A percentile compares a stretch with the other conserved stretches of the same genome.
Conservation (phyloP, 202 grass and related monocot genomes). For the Panicum virgatum region DNA sequence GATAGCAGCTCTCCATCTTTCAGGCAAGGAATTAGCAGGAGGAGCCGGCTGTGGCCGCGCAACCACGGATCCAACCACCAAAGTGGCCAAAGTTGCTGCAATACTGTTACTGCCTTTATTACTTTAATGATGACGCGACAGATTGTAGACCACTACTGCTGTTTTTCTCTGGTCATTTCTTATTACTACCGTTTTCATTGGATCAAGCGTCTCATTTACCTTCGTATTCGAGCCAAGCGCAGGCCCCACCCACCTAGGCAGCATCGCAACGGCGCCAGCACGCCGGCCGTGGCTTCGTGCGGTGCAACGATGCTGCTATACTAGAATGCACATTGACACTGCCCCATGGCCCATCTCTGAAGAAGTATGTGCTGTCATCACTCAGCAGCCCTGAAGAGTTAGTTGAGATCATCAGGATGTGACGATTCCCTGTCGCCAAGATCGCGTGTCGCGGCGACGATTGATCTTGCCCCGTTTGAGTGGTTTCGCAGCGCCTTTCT, state of each 20-base stretch:
- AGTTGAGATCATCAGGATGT: neutral
- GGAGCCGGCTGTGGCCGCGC: neutral
- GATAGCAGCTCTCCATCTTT: neutral
- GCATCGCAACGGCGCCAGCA: too few species aligned
- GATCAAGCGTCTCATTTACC: neutral
- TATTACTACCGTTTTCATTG: neutral
- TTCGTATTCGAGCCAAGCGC: too few species aligned
- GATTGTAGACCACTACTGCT: neutral
- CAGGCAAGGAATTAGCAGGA: constrained; percentile 4
- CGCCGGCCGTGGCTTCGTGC: too few species aligned
- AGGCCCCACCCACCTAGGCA: neutral
- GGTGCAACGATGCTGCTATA: too few species aligned
- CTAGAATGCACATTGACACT: too few species aligned
- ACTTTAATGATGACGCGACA: neutral
- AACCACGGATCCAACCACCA: neutral
- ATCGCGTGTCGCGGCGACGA: neutral
- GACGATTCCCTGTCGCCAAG: neutral
- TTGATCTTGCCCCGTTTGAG: neutral
- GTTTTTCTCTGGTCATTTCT: neutral
- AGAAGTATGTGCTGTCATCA: too few species aligned
- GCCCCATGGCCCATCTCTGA: too few species aligned
- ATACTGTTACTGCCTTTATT: neutral
- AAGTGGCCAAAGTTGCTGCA: neutral
- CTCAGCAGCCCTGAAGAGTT: too few species aligned
- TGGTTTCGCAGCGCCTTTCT: neutral